These are phyloP conservation scores for Neurospora tetrasperma DNA, from an alignment of 495 filamentous ascomycete genomes.

Conservation along the genomic window DNA sequence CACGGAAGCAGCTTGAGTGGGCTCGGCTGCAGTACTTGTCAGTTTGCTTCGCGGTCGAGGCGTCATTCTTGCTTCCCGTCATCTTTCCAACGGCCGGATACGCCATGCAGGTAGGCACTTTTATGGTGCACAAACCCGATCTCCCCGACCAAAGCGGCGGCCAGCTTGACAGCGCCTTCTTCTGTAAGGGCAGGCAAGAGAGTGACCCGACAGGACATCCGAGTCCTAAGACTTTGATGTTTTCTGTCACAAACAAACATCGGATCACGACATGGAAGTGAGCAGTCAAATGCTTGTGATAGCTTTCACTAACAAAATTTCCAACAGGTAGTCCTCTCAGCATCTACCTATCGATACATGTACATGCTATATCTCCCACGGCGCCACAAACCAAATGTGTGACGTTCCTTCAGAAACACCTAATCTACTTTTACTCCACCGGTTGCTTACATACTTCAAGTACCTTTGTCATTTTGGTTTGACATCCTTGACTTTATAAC, in stretches of 20 bases:
- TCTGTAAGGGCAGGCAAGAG: not conserved
- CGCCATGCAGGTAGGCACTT: not conserved
- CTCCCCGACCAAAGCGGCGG: not conserved
- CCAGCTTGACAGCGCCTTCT: not conserved
- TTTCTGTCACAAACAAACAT: not conserved
- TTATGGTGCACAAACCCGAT: not conserved
- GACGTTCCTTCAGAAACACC: conserved; percentile 15
- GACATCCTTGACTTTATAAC: not conserved
- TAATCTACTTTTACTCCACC: conserved; percentile 12
- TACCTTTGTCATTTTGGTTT: not conserved
- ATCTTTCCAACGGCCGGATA: not conserved
- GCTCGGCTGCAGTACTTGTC: not conserved
- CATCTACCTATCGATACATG: not conserved
- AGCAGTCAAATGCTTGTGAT: not conserved
- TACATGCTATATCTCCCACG: not conserved
- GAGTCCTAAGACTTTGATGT: not conserved
- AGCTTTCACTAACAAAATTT: not conserved
- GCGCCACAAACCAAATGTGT: conserved; percentile 12
- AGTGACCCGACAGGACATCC: not conserved
- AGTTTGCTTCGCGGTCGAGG: not conserved
- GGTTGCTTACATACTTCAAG: not conserved
- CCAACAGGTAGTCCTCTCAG: not conserved
- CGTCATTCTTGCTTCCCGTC: not conserved
- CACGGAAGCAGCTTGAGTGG: not conserved
- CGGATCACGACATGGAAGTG: not conserved